Percentiles rank a stretch among this genome's conserved stretches.
Evolutionary conservation across 257 asterid genomes (phyloP).

Genomic region (Solanum virginianum): DNA sequence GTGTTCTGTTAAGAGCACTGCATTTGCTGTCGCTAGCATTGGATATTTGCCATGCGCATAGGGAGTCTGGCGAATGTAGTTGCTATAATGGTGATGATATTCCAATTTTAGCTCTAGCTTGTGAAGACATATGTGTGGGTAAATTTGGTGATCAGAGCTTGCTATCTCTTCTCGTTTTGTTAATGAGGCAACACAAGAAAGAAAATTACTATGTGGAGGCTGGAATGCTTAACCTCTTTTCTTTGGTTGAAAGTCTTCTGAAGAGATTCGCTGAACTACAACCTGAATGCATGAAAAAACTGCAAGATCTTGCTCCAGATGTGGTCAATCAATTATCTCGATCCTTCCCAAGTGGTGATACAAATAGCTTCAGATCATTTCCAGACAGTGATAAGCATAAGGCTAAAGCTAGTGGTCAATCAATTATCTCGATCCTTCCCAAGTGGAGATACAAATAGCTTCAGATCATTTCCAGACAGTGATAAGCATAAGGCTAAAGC

Average conservation of each 20-base stretch:
- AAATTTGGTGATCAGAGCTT: constrained; percentile 71
- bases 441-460: constrained; percentile 16
- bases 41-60: constrained; percentile 59
- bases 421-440: constrained; percentile 39
- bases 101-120: constrained; percentile 70
- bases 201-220: constrained; percentile 53
- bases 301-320: constrained; percentile 76
- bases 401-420: constrained; percentile 68
- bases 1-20: constrained; percentile 64
- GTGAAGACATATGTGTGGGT: constrained; percentile 51
- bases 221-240: constrained; percentile 38
- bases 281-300: constrained; percentile 54
- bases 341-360: constrained; percentile 22
- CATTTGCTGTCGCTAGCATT: constrained; percentile 85
- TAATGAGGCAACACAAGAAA: constrained; percentile 71
- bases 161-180: constrained; percentile 80
- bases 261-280: constrained; percentile 75
- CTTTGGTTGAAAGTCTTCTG: constrained; percentile 47
- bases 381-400: constrained; percentile 69
- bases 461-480: constrained; percentile 35
- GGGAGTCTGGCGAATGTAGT: constrained; percentile 39
- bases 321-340: constrained; percentile 48
- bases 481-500: constrained; percentile 84
- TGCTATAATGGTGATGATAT: constrained; percentile 43
- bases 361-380: constrained; percentile 17